Conservation (phyloP, 345 rosid species). For the Eucalyptus cloeziana region DNA sequence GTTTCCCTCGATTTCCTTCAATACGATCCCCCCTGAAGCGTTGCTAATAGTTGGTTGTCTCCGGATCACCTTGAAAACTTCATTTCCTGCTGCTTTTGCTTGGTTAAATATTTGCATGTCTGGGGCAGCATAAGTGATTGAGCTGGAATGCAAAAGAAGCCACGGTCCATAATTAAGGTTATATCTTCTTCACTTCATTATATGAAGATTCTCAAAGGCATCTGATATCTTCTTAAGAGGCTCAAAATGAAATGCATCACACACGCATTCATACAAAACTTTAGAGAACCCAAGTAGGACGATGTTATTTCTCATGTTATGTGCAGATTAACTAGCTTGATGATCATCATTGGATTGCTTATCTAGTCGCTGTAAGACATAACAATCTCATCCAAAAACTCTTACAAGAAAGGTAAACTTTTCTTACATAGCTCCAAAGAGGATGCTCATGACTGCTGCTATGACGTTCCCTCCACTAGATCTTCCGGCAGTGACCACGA, state of each 20-base stretch:
- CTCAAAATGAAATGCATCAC: neutral
- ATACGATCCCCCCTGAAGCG: conserved; percentile 3
- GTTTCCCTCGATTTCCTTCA: conserved; percentile 23
- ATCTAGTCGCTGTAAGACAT: neutral
- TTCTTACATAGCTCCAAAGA: conserved; percentile 57
- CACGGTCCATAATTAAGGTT: neutral
- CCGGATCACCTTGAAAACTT: conserved; percentile 34
- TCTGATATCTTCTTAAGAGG: neutral
- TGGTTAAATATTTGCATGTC: conserved; percentile 59
- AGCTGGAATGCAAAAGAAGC: conserved; percentile 11
- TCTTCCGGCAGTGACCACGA: conserved; percentile 18
- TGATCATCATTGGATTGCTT: neutral
- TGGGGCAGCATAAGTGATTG: conserved; percentile 59
- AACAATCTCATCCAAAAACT: neutral
- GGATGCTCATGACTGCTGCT: conserved; percentile 56
- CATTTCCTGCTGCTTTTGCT: conserved; percentile 55
- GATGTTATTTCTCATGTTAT: neutral
- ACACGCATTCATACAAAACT: neutral
- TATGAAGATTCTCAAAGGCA: neutral
- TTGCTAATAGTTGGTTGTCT: conserved; percentile 27
- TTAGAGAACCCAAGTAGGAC: neutral
- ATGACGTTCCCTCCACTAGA: conserved; percentile 41
- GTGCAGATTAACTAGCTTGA: neutral
- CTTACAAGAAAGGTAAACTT: neutral
- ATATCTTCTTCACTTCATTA: neutral